These are phyloP conservation scores for Trametes sanguinea DNA, from an alignment of 768 basidiomycete species.

Conservation along the genomic window DNA sequence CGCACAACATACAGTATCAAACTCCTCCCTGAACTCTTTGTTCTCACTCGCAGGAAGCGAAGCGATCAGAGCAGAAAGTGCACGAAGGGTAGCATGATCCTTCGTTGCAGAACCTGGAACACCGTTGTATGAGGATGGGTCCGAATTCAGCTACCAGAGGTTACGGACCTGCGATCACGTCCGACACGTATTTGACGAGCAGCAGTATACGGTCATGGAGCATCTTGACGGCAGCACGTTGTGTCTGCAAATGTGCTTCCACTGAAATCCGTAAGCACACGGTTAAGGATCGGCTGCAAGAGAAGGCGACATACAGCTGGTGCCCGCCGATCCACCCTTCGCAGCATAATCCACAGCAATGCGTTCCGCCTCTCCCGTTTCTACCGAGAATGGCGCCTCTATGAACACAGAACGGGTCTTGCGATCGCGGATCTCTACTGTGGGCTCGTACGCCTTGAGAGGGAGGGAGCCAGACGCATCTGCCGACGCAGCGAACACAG, in stretches of 20 bases:
- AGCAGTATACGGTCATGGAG: slow-evolving; percentile 87
- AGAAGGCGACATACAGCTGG: slow-evolving; percentile 64
- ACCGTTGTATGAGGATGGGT: not conserved
- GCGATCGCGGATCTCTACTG: slow-evolving; percentile 80
- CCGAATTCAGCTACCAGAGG: not conserved
- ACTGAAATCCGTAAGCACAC: slow-evolving; percentile 48
- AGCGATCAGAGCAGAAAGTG: slow-evolving; percentile 83
- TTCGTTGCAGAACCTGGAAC: slow-evolving; percentile 63
- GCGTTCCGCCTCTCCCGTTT: slow-evolving; percentile 97
- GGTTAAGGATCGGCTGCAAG: too few relatives aligned
- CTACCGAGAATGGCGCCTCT: slow-evolving; percentile 84
- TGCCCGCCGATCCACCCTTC: slow-evolving; percentile 79
- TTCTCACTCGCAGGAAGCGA: slow-evolving; percentile 88
- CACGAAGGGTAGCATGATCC: slow-evolving; percentile 81
- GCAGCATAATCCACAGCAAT: slow-evolving; percentile 98
- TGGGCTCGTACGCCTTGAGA: slow-evolving; percentile 91
- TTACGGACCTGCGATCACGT: slow-evolving; percentile 69
- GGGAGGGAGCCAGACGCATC: slow-evolving; percentile 73
- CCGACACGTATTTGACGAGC: slow-evolving; percentile 83
- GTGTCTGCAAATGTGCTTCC: slow-evolving; percentile 86
- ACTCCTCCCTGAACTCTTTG: slow-evolving; percentile 82
- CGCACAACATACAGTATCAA: slow-evolving; percentile 64
- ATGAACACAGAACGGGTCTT: slow-evolving; percentile 79
- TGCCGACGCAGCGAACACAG: slow-evolving; percentile 42
- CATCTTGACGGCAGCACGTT: slow-evolving; percentile 96